These are phyloP conservation scores for Chlorella variabilis DNA, from an alignment of 163 green algal genomes.

Conservation along the genomic window DNA sequence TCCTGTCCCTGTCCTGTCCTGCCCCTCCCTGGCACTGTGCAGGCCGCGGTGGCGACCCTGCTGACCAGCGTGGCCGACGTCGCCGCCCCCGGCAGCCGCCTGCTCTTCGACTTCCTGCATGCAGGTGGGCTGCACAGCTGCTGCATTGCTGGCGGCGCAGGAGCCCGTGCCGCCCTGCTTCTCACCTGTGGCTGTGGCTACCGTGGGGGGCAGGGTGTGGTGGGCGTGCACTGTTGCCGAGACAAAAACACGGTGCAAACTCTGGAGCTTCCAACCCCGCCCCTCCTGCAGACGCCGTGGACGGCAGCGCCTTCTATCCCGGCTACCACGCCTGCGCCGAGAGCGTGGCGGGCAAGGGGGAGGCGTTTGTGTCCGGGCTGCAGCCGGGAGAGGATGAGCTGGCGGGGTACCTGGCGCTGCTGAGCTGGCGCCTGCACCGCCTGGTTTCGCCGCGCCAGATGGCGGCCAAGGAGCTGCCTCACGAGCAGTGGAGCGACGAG, in stretches of 20 bases:
- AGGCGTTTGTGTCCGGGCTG: constrained; percentile 74
- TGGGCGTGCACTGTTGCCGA: too few relatives aligned
- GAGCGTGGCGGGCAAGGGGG: constrained; percentile 72
- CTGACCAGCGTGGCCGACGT: constrained; percentile 4
- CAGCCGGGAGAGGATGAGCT: constrained; percentile 45
- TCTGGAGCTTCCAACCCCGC: too few relatives aligned
- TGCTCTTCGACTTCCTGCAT: constrained; percentile 41
- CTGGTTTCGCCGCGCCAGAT: constrained; percentile 51
- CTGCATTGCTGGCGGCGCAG: not conserved
- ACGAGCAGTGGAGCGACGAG: constrained; percentile 55
- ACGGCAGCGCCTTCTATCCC: constrained; percentile 43
- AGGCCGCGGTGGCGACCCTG: not conserved
- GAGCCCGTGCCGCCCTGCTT: too few relatives aligned
- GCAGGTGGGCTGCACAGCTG: not conserved
- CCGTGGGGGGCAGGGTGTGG: too few relatives aligned
- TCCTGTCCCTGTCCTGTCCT: too few relatives aligned
- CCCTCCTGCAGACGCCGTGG: constrained; percentile 53
- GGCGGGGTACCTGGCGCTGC: constrained; percentile 41
- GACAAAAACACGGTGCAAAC: too few relatives aligned
- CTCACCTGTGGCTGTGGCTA: too few relatives aligned
- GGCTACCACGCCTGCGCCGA: constrained; percentile 63
- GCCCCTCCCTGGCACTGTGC: not conserved
- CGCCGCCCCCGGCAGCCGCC: constrained; percentile 4
- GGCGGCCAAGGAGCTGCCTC: constrained; percentile 59
- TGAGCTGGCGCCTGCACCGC: constrained; percentile 27